Conservation (phyloP, 345 rosid genomes). For the Hevea brasiliensis region DNA sequence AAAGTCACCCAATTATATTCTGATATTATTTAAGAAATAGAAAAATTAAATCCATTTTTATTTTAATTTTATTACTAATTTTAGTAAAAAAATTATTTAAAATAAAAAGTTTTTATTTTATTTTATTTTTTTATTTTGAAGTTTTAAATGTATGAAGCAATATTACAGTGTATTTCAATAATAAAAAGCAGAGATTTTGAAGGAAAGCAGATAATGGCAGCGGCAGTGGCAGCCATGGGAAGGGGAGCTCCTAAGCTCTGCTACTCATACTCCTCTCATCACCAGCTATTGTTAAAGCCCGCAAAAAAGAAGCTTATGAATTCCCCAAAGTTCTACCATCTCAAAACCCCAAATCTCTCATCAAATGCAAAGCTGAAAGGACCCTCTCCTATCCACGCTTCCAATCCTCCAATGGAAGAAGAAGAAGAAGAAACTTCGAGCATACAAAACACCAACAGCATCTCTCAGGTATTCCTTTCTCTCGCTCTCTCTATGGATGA, state of each 20-base stretch:
- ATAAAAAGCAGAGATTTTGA: too few species aligned
- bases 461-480: constrained; percentile 6
- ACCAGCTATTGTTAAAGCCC: constrained; percentile 6
- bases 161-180: too few species aligned
- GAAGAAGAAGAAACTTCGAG: not conserved
- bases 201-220: constrained; percentile 5
- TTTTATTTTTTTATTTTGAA: too few species aligned
- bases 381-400: not conserved
- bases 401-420: not conserved
- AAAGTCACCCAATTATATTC: too few species aligned
- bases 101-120: too few species aligned
- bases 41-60: too few species aligned
- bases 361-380: not conserved
- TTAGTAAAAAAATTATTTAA: too few species aligned
- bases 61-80: too few species aligned
- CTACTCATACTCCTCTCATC: not conserved
- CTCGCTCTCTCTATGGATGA: not conserved
- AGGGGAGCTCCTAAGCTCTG: constrained; percentile 3
- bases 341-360: not conserved
- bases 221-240: not conserved
- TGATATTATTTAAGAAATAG: too few species aligned
- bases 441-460: not conserved
- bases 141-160: too few species aligned
- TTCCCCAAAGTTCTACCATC: not conserved
- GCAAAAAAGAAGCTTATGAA: not conserved